Conservation (phyloP, 2,329 filamentous ascomycete genomes). For the Raffaelea albimanens region DNA sequence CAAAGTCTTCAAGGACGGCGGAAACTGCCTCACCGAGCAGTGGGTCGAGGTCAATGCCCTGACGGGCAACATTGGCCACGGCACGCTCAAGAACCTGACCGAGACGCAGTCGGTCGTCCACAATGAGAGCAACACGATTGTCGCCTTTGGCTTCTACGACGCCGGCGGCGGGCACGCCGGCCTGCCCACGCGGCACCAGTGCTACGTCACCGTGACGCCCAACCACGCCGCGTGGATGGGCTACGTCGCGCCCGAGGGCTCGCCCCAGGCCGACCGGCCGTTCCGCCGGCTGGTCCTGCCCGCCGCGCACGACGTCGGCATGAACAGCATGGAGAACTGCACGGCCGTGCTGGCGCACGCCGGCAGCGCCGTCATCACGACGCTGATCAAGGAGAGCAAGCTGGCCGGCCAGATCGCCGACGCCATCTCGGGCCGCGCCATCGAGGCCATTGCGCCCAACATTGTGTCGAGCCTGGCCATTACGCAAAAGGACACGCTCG, state of each 20-base stretch:
- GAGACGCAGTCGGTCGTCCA: constrained; percentile 21
- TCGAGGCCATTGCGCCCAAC: constrained; percentile 22
- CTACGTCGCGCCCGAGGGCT: constrained; percentile 27
- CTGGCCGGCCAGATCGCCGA: constrained; percentile 17
- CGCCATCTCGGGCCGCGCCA: constrained; percentile 17
- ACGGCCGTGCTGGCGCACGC: constrained; percentile 28
- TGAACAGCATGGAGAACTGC: constrained; percentile 38
- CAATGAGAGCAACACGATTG: constrained; percentile 25
- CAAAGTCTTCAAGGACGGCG: constrained; percentile 24
- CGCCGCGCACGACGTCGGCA: constrained; percentile 37
- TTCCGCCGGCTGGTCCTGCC: constrained; percentile 35
- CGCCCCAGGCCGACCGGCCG: constrained; percentile 25
- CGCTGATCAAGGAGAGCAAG: constrained; percentile 17
- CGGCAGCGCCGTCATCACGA: constrained; percentile 19
- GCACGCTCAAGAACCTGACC: constrained; percentile 26
- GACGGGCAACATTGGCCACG: constrained; percentile 30
- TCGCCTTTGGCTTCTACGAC: constrained; percentile 39
- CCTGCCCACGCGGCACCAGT: constrained; percentile 32
- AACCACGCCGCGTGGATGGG: constrained; percentile 35
- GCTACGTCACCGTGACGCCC: constrained; percentile 33
- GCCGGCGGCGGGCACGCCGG: constrained; percentile 32
- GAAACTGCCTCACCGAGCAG: constrained; percentile 29
- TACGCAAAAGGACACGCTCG: constrained; percentile 38
- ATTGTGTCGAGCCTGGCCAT: constrained; percentile 39
- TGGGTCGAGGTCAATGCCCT: constrained; percentile 36